phyloP scores from a whole-genome alignment of 495 filamentous ascomycete genomes.

The Trichocladium uniseriatum region DNA sequence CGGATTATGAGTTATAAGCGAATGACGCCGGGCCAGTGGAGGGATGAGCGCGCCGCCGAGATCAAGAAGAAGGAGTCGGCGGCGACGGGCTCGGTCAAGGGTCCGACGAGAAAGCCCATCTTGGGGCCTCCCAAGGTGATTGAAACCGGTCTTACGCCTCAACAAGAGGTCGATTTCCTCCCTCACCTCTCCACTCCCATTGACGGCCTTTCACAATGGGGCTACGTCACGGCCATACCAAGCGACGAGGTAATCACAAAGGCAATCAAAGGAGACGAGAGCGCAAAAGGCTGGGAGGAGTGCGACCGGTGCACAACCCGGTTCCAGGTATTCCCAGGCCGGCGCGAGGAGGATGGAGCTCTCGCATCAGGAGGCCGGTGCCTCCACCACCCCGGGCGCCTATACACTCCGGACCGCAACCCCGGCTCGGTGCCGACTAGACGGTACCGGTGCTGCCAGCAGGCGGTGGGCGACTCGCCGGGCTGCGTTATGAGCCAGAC shows the following conservation, averaged over 20 bases:
- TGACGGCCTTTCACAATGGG: slow-evolving; percentile 50
- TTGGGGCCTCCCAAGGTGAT: slow-evolving; percentile 37
- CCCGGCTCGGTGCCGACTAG: slow-evolving; percentile 40
- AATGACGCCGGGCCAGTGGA: slow-evolving; percentile 62
- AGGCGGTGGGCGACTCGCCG: slow-evolving; percentile 52
- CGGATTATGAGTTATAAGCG: slow-evolving; percentile 64
- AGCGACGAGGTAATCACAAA: slow-evolving; percentile 39
- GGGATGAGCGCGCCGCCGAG: slow-evolving; percentile 30
- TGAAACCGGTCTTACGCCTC: slow-evolving; percentile 54
- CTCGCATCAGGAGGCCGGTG: slow-evolving; percentile 70
- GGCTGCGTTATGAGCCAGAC: slow-evolving; percentile 61
- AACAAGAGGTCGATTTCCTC: slow-evolving; percentile 61
- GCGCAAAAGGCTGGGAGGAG: slow-evolving; percentile 65
- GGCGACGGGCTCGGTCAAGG: slow-evolving; percentile 4
- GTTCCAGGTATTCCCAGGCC: slow-evolving; percentile 89
- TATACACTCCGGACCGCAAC: slow-evolving; percentile 40
- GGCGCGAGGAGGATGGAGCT: slow-evolving; percentile 68
- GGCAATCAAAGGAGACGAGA: slow-evolving; percentile 54
- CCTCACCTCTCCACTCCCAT: slow-evolving; percentile 50
- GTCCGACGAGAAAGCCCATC: slow-evolving; percentile 17
- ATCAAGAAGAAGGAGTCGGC: slow-evolving; percentile 23
- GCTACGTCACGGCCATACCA: slow-evolving; percentile 63
- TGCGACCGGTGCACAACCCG: slow-evolving; percentile 80
- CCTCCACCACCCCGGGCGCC: slow-evolving; percentile 63
- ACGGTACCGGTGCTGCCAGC: slow-evolving; percentile 69